These are phyloP conservation scores for Aureobasidium subglaciale DNA, from an alignment of 2,329 filamentous ascomycete genomes.

Conservation along the genomic window DNA sequence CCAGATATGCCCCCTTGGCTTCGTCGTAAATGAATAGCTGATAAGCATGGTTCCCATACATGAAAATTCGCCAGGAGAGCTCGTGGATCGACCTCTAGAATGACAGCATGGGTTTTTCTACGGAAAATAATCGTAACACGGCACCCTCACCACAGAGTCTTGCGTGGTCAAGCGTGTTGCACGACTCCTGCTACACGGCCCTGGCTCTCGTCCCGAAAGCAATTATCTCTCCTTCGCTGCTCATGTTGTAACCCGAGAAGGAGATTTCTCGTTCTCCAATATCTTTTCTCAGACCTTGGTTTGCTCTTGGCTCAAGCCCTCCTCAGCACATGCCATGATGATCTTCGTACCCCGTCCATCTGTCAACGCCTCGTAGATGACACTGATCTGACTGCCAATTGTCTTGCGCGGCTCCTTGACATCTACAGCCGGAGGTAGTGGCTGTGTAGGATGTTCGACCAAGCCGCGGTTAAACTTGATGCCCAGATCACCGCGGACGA, in stretches of 20 bases:
- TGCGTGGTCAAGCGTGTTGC: not conserved
- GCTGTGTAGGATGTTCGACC: constrained; percentile 21
- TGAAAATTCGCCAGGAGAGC: too few relatives aligned
- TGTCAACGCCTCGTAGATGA: constrained; percentile 23
- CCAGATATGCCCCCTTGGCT: too few relatives aligned
- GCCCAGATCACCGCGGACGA: constrained; percentile 19
- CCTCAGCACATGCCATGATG: constrained; percentile 11
- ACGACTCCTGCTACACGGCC: not conserved
- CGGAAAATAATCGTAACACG: too few relatives aligned
- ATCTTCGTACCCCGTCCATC: constrained; percentile 19
- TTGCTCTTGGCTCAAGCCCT: not conserved
- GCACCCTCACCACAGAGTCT: too few relatives aligned
- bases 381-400: constrained; percentile 20
- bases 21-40: too few relatives aligned
- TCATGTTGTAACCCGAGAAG: not conserved
- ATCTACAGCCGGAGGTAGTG: not conserved
- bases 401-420: constrained; percentile 17
- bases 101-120: too few relatives aligned
- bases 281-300: not conserved
- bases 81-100: too few relatives aligned
- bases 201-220: too few relatives aligned
- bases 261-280: not conserved
- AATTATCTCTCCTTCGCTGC: too few relatives aligned
- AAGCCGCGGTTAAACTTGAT: constrained; percentile 21
- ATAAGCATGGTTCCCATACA: too few relatives aligned